Percentiles rank a stretch among this genome's conserved stretches.
phyloP scores from a whole-genome alignment of 352 stramenopile species.

The Phytopythium vexans region DNA sequence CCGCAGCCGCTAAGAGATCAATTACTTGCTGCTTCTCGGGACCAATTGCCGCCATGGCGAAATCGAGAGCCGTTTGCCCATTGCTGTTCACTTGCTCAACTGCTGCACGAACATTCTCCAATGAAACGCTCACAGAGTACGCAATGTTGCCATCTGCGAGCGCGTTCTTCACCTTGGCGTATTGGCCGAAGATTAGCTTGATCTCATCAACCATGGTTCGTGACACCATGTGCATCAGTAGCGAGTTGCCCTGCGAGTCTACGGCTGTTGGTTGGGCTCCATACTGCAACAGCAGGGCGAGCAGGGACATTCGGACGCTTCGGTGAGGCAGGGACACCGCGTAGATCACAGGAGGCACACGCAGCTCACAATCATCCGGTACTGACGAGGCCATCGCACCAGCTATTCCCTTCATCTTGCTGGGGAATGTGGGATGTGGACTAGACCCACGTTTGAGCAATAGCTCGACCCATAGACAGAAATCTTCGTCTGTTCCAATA shows the following conservation, averaged over 20 bases:
- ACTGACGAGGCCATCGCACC: not conserved
- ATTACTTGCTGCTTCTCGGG: too few species aligned
- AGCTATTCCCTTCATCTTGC: not conserved
- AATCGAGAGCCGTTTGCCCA: too few species aligned
- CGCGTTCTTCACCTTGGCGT: conserved; percentile 1
- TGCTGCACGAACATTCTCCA: too few species aligned
- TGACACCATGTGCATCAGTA: conserved; percentile 1
- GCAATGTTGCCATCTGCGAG: too few species aligned
- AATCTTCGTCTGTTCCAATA: conserved; percentile 11
- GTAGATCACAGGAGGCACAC: too few species aligned
- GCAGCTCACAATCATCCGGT: not conserved
- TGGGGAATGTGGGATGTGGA: conserved; percentile 33
- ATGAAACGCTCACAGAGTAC: too few species aligned
- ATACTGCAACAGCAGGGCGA: conserved; percentile 1
- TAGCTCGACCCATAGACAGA: conserved; percentile 42
- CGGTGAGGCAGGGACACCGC: too few species aligned
- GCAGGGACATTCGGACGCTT: not conserved
- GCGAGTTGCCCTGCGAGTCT: not conserved
- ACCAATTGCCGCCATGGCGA: too few species aligned
- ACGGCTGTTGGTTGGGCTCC: not conserved
- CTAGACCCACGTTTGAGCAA: conserved; percentile 51
- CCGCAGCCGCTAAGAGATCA: too few species aligned
- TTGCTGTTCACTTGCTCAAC: too few species aligned
- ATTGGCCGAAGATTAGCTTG: not conserved
- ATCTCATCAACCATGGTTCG: not conserved